Percentiles rank a stretch among this genome's conserved stretches.
phyloP scores from a whole-genome alignment of 2,329 filamentous ascomycete species.

The Zopfia rhizophila region DNA sequence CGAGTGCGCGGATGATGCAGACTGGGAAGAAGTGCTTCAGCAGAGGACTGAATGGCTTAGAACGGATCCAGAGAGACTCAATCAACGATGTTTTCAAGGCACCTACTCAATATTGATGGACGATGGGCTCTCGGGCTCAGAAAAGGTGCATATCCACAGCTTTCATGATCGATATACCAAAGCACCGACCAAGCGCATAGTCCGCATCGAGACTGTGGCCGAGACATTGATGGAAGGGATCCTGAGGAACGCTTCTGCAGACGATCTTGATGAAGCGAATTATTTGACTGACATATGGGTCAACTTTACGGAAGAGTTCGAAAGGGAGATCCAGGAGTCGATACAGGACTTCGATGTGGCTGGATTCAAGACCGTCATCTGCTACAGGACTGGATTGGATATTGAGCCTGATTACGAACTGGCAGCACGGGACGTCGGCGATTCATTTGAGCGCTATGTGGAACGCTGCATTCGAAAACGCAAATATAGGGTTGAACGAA shows the following conservation, averaged over 20 bases:
- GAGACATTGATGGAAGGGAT: constrained; percentile 68
- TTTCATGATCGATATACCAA: constrained; percentile 71
- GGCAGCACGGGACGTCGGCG: constrained; percentile 43
- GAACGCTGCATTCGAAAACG: constrained; percentile 51
- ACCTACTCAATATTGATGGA: constrained; percentile 82
- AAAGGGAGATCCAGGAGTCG: constrained; percentile 63
- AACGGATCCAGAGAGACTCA: constrained; percentile 64
- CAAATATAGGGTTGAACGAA: constrained; percentile 67
- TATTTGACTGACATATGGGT: constrained; percentile 53
- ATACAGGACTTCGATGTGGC: constrained; percentile 75
- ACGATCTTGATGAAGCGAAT: constrained; percentile 42
- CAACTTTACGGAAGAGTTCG: constrained; percentile 62
- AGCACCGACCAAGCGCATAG: constrained; percentile 75
- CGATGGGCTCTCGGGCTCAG: constrained; percentile 71
- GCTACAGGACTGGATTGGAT: constrained; percentile 80
- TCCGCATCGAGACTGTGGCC: constrained; percentile 80
- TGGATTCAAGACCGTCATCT: constrained; percentile 85
- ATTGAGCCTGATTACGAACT: constrained; percentile 58
- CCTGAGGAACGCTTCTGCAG: constrained; percentile 50
- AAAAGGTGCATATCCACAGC: constrained; percentile 66
- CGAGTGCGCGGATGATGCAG: constrained; percentile 64
- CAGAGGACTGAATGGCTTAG: constrained; percentile 60
- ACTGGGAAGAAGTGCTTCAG: constrained; percentile 67
- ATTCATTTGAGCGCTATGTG: constrained; percentile 55
- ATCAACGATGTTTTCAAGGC: constrained; percentile 72